Evolutionary conservation across 2,329 filamentous ascomycete species (phyloP).

Genomic region (Alternaria dauci): DNA sequence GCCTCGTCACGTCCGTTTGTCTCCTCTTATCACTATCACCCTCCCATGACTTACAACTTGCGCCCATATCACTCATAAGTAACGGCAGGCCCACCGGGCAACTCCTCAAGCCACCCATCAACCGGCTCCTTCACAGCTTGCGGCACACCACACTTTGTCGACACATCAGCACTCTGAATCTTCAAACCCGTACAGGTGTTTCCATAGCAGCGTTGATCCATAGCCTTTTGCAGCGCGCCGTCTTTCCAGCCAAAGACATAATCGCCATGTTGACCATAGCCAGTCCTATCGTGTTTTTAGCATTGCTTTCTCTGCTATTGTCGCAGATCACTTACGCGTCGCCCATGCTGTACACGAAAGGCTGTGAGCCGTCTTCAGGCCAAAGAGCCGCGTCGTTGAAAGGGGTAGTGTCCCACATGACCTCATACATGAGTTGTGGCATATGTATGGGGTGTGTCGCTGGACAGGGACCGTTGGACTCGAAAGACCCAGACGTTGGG

Average conservation of each 20-base stretch:
- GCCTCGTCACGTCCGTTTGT: background rate
- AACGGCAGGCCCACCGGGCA: conserved; percentile 26
- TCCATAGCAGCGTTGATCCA: conserved; percentile 48
- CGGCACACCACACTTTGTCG: conserved; percentile 26
- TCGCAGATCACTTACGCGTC: conserved; percentile 45
- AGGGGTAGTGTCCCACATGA: conserved; percentile 55
- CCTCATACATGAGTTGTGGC: conserved; percentile 58
- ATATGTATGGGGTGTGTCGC: conserved; percentile 55
- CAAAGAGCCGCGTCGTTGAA: conserved; percentile 38
- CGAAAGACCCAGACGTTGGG: conserved; percentile 30
- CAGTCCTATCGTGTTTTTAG: conserved; percentile 23
- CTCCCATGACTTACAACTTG: background rate
- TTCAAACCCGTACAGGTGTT: conserved; percentile 46
- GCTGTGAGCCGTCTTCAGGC: conserved; percentile 36
- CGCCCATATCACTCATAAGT: conserved; percentile 12
- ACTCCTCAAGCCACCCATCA: conserved; percentile 30
- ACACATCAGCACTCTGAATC: conserved; percentile 27
- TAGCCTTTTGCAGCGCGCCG: conserved; percentile 55
- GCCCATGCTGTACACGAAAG: conserved; percentile 42
- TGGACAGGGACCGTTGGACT: conserved; percentile 46
- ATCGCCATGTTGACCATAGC: conserved; percentile 38
- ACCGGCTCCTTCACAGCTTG: conserved; percentile 34
- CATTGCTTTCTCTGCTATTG: background rate
- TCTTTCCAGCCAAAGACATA: conserved; percentile 58
- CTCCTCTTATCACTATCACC: background rate